These are phyloP conservation scores for Capsicum baccatum DNA, from an alignment of 257 asterid genomes.

Conservation along the genomic window DNA sequence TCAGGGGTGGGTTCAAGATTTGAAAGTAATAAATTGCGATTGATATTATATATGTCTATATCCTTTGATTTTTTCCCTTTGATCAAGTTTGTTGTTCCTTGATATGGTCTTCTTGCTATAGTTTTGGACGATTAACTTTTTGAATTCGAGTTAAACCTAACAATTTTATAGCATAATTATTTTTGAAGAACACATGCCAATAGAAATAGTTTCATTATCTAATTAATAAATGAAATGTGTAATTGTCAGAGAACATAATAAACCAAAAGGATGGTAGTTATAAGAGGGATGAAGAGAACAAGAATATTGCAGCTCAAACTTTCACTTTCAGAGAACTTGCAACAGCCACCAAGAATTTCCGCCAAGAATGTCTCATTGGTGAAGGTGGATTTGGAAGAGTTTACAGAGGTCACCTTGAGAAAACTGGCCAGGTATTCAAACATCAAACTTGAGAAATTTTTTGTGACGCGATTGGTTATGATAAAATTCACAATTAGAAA, in stretches of 20 bases:
- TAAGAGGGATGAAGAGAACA: constrained; percentile 42
- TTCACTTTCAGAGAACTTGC: constrained; percentile 91
- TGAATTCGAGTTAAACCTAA: too few species aligned
- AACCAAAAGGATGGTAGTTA: constrained; percentile 28
- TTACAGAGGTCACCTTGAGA: constrained; percentile 73
- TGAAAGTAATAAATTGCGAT: too few species aligned
- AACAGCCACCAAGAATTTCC: constrained; percentile 84
- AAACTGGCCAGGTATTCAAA: constrained; percentile 64
- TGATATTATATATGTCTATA: too few species aligned
- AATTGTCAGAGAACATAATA: constrained; percentile 30
- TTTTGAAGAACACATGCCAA: too few species aligned
- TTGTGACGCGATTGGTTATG: background rate
- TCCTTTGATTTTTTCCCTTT: too few species aligned
- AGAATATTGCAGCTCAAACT: constrained; percentile 80
- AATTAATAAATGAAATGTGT: background rate
- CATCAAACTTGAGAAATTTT: background rate
- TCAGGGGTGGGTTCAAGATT: too few species aligned
- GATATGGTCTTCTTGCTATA: too few species aligned
- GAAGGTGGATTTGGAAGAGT: constrained; percentile 98
- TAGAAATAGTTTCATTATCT: background rate
- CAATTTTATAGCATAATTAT: too few species aligned
- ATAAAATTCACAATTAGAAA: background rate
- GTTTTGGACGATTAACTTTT: too few species aligned
- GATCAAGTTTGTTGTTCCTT: too few species aligned
- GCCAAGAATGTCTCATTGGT: constrained; percentile 78